Percentiles rank a stretch among this genome's conserved stretches.
Evolutionary conservation across 306 rosid genomes (phyloP).

Genomic region (Senna siamea): DNA sequence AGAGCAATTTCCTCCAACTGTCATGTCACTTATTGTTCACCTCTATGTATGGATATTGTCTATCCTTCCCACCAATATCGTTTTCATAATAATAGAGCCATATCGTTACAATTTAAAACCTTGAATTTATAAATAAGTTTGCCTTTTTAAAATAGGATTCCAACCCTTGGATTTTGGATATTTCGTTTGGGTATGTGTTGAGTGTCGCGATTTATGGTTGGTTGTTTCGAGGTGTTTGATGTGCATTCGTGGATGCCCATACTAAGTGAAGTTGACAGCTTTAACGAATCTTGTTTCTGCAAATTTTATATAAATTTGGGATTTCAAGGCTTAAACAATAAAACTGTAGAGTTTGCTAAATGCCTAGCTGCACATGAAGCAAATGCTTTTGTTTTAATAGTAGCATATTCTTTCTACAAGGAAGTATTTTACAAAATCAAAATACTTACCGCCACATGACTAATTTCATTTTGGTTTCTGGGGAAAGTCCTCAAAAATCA

Average conservation of each 20-base stretch:
- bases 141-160: background rate
- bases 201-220: background rate
- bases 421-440: background rate
- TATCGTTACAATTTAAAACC: background rate
- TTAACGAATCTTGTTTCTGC: no score
- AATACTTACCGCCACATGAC: background rate
- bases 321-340: background rate
- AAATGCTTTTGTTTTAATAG: background rate
- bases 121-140: background rate
- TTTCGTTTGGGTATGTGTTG: background rate
- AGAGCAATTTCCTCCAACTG: background rate
- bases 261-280: background rate
- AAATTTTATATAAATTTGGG: background rate
- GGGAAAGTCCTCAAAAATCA: background rate
- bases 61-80: background rate
- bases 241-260: background rate
- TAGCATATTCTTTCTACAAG: no score
- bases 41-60: background rate
- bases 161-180: background rate
- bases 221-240: background rate
- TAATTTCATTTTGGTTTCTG: background rate
- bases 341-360: background rate
- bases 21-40: background rate
- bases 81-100: background rate
- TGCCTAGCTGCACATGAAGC: background rate